Evolutionary conservation across 2,329 filamentous ascomycete genomes (phyloP), one percentile per base, ranked within the genome.

Genomic region (Fusarium sp.): DNA sequence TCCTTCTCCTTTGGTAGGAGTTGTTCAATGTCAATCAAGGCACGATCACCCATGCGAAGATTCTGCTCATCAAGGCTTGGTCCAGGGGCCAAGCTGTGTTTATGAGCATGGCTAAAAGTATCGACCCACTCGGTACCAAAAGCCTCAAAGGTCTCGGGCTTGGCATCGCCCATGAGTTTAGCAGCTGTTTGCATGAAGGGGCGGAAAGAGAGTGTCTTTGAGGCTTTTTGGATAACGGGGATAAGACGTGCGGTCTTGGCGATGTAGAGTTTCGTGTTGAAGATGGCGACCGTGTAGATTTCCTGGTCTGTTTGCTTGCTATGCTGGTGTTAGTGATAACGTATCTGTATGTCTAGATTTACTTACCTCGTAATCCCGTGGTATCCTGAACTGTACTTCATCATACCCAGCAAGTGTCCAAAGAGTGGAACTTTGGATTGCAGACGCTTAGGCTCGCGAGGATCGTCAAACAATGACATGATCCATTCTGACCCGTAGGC

Each of bases 231-330:
- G 27, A 77, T 70, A 0, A 68, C n/a, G 3, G 74, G 71, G 2
- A 71, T 66, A 2, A 77, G 70, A 4, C 73, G 74, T 6, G 54
- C 60, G 2, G 74, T 70, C 22, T 73, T 70, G 46, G 66, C 56
- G 13, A 76, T 62, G 52, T 77, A 77, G 37, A 77, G 63, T 17
- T 76, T 76, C 6, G 71, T 65, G 47, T 67, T 71, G 51, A 76
- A 63, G 23, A 75, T 69, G 11, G 56, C 63, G 19, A 77, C 50
- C 0, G 73, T 75, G 23, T 72, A 77, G 7, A 77, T 71, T 54
- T 77, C 75, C 4, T 66, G 63, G 20, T 60, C 54, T 13, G 66
- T 65, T 40, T 64, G 61, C 0, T 65, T 61, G 40, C 54, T 56
- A 19, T 9, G 6, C 10, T 1, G 3, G 6, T 8, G 11, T 63